phyloP scores from a whole-genome alignment of 163 green algal genomes.

The Trebouxia gelatinosa region DNA sequence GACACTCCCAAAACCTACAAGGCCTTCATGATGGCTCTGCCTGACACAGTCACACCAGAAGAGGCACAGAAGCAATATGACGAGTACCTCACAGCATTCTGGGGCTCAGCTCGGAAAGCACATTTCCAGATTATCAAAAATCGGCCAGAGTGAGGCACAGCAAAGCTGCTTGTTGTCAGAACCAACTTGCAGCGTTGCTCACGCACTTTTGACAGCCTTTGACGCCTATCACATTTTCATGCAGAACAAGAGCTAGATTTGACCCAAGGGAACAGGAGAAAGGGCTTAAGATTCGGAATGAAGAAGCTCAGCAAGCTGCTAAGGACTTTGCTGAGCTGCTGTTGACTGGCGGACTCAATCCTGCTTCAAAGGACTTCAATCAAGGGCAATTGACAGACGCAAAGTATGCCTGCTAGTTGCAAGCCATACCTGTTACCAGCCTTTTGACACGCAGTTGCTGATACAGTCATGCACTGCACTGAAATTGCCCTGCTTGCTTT shows the following conservation, averaged over 20 bases:
- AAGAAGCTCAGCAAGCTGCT: slow-evolving; percentile 38
- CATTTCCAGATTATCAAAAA: slow-evolving; percentile 80
- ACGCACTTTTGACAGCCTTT: background rate
- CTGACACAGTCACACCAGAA: slow-evolving; percentile 65
- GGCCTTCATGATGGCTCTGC: slow-evolving; percentile 45
- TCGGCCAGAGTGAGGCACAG: slow-evolving; percentile 52
- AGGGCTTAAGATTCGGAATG: slow-evolving; percentile 54
- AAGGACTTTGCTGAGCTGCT: background rate
- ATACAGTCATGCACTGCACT: too few relatives aligned
- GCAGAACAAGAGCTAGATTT: slow-evolving; percentile 56
- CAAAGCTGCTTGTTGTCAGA: background rate
- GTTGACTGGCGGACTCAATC: slow-evolving; percentile 33
- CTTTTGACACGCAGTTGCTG: too few relatives aligned
- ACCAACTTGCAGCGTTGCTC: background rate
- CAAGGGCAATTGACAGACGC: too few relatives aligned
- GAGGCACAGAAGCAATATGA: slow-evolving; percentile 70
- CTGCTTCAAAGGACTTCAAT: slow-evolving; percentile 41
- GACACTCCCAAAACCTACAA: slow-evolving; percentile 20
- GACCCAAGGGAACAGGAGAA: slow-evolving; percentile 68
- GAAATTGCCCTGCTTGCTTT: too few relatives aligned
- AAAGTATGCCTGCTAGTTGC: too few relatives aligned
- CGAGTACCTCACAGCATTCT: slow-evolving; percentile 76
- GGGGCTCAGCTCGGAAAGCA: slow-evolving; percentile 63
- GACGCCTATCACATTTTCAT: background rate
- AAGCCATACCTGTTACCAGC: too few relatives aligned